Percentiles rank a stretch among this genome's conserved stretches.
These are phyloP conservation scores for Hamamelis virginiana DNA, from an alignment of 164 flowering plant genomes.

Conservation along the genomic window DNA sequence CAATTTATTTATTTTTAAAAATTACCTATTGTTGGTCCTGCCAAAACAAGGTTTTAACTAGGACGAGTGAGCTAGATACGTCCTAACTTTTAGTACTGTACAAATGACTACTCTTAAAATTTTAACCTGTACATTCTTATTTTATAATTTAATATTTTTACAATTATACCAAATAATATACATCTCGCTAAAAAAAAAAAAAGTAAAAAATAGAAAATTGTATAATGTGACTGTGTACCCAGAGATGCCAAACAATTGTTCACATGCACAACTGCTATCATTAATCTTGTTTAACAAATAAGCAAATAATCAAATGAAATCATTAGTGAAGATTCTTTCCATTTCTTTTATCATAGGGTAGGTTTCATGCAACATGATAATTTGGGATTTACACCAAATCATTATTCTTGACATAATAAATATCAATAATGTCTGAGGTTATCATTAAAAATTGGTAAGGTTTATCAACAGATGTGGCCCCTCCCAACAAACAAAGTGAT, in stretches of 20 bases:
- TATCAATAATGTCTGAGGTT: neutral
- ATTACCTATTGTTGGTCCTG: too few species aligned
- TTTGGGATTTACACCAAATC: neutral
- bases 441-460: neutral
- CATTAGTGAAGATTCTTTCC: neutral
- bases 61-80: too few species aligned
- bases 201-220: too few species aligned
- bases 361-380: neutral
- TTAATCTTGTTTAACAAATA: neutral
- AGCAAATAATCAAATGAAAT: conserved; percentile 5
- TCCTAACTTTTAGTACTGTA: too few species aligned
- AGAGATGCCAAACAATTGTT: neutral
- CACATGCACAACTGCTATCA: neutral
- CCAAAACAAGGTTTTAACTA: too few species aligned
- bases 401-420: neutral
- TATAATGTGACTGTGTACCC: too few species aligned
- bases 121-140: too few species aligned
- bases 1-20: too few species aligned
- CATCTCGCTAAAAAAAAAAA: too few species aligned
- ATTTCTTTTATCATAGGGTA: neutral
- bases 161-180: too few species aligned
- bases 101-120: too few species aligned
- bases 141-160: too few species aligned
- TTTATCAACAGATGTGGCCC: neutral
- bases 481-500: neutral